Conservation (phyloP, 305 asterid genomes). For the Fraxinus ornus region DNA sequence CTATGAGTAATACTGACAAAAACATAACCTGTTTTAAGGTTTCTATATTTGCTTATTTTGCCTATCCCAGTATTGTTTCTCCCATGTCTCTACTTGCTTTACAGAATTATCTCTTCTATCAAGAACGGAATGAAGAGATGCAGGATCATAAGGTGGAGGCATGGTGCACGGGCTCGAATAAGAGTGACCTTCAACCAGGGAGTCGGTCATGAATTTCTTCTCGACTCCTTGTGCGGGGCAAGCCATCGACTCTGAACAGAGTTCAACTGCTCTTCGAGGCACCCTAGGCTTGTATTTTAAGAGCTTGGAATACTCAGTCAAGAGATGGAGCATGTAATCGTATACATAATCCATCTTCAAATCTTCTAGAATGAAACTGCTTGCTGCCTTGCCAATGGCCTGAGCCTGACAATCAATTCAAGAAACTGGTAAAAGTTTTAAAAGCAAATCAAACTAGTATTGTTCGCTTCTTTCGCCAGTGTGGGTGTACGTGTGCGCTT, state of each 20-base stretch:
- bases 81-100: constrained; percentile 67
- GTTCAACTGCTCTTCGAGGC: constrained; percentile 63
- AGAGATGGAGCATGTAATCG: constrained; percentile 89
- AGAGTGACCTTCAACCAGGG: constrained; percentile 53
- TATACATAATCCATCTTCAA: constrained; percentile 77
- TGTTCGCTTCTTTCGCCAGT: neutral
- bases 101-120: constrained; percentile 39
- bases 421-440: neutral
- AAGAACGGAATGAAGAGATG: constrained; percentile 50
- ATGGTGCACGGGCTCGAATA: constrained; percentile 48
- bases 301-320: constrained; percentile 71
- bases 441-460: neutral
- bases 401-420: constrained; percentile 51
- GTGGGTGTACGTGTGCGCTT: neutral
- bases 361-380: constrained; percentile 55
- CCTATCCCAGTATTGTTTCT: constrained; percentile 54
- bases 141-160: constrained; percentile 72
- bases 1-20: neutral
- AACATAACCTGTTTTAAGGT: neutral
- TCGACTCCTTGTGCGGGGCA: constrained; percentile 56
- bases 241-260: constrained; percentile 75
- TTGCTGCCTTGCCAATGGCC: constrained; percentile 68
- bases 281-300: constrained; percentile 66
- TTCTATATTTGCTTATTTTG: constrained; percentile 34
- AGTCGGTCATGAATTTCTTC: constrained; percentile 67